Base-by-base conservation (phyloP, 495 filamentous ascomycete species). In the Niebla homalea region DNA sequence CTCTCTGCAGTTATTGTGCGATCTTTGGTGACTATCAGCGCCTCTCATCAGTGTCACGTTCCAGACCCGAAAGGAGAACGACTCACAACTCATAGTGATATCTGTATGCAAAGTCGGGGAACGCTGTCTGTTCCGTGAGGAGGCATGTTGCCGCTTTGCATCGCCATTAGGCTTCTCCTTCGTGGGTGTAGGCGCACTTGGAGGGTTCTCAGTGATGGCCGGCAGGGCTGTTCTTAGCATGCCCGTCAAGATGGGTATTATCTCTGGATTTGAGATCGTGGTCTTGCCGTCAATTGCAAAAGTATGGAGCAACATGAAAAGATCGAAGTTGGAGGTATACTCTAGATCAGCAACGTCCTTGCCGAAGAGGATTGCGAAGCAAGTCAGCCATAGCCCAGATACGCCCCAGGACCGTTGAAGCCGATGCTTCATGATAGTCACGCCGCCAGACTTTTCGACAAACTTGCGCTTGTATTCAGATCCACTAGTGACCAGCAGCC, bases 331-430 rank as follows among this genome's bases (percentile, higher is more conserved):
- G 53, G 74, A 74, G 49, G 84, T 78, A 57, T 86, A 77, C 58
- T 89, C 74, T 55, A 94, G 73, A 35, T 78, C 72, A 36, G 79
- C 81, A 52, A 92, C 75, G 60, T 94, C 88, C 44, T 75, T 70
- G 15, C 84, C 87, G 62, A 98, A 93, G 10, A 98, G 67, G 42
- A 96, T 83, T 43, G 86, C 78, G 66, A 98, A 90, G 60, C 86
- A 88, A 35, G 92, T 81, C 6, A 83, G 80, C 93, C 93, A 98
- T 25, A 96, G 62, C 7, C 78, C 74, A 8, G 87, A 77, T 14
- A 92, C 71, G 61, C 83, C 81, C 92, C 92, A 97, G 84, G 88
- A 94, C 62, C 80, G 71, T 59, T 80, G 87, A 11, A 98, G 71
- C 38, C 83, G 77, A 58, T 85, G 71, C 37, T 80, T 81, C 78